Conservation (phyloP, 2,329 filamentous ascomycete species). For the Beauveria sp. region DNA sequence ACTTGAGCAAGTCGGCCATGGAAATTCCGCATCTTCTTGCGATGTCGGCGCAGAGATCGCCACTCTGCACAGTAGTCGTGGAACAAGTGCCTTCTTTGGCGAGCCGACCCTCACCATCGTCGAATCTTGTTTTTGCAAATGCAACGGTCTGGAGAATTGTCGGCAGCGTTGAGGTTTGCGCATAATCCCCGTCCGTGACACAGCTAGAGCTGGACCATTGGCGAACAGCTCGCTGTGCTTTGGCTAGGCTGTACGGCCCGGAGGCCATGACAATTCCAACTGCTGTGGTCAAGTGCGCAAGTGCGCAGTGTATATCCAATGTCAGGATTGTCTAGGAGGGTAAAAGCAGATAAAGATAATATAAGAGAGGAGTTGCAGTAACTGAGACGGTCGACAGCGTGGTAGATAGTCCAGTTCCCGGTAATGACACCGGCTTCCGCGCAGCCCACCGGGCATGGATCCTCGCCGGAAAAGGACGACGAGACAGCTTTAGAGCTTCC, state of each 20-base stretch:
- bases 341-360: neutral
- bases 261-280: constrained; percentile 11
- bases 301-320: neutral
- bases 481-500: neutral
- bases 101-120: constrained; percentile 11
- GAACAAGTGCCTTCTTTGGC: neutral
- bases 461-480: neutral
- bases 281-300: neutral
- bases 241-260: constrained; percentile 14
- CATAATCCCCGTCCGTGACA: constrained; percentile 16
- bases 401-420: constrained; percentile 2
- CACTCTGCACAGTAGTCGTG: neutral
- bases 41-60: neutral
- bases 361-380: neutral
- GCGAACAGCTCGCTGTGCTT: constrained; percentile 21
- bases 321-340: neutral
- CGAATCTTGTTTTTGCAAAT: constrained; percentile 1
- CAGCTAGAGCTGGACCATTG: constrained; percentile 23
- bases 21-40: neutral
- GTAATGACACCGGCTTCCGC: neutral
- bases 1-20: neutral
- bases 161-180: constrained; percentile 13
- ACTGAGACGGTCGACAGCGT: neutral
- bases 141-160: constrained; percentile 20
- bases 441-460: neutral